These are phyloP conservation scores for Entrophospora sp. DNA, from an alignment of 192 early-diverging fungal genomes.

Conservation along the genomic window DNA sequence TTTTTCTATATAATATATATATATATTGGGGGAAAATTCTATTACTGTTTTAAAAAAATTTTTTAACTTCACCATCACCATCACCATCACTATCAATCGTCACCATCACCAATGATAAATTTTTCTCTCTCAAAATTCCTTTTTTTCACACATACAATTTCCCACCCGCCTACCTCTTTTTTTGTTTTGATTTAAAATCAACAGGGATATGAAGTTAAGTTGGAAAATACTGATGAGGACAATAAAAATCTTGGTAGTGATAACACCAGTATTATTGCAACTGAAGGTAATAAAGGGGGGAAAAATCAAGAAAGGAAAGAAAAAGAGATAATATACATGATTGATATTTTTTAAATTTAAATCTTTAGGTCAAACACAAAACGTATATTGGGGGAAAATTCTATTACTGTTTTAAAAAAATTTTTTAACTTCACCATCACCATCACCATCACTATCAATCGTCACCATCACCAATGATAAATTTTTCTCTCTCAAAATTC, in stretches of 20 bases:
- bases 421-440: too few species aligned
- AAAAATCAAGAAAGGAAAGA: too few species aligned
- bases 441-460: too few species aligned
- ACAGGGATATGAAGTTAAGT: constrained; percentile 3
- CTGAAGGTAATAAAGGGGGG: constrained; percentile 20
- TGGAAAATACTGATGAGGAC: constrained; percentile 3
- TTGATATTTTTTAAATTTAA: too few species aligned
- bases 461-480: too few species aligned
- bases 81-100: too few species aligned
- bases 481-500: too few species aligned
- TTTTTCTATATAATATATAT: background rate
- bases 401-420: background rate
- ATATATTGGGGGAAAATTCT: background rate
- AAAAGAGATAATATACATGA: too few species aligned
- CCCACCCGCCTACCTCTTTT: background rate
- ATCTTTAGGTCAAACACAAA: constrained; percentile 11
- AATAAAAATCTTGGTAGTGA: background rate
- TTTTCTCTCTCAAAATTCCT: background rate
- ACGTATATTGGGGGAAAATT: background rate
- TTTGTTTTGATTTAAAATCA: constrained; percentile 7
- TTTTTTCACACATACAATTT: background rate
- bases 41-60: too few species aligned
- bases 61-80: too few species aligned
- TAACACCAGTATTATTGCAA: background rate
- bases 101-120: too few species aligned